Evolutionary conservation across 352 stramenopile species (phyloP).

Genomic region (Globisporangium heterothallicum): DNA sequence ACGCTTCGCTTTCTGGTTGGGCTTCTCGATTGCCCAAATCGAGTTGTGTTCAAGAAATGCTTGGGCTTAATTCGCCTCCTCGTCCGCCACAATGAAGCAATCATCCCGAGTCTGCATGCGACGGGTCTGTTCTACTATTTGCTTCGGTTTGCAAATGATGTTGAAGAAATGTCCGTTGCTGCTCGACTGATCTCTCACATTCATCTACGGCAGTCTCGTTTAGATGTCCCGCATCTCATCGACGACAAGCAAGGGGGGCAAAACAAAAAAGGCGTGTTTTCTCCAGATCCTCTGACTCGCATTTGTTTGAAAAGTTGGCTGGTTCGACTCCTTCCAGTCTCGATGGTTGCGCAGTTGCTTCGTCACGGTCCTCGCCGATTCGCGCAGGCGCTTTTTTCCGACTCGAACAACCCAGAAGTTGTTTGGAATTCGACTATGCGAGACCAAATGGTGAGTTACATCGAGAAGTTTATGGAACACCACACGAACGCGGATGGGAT

Average conservation of each 20-base stretch:
- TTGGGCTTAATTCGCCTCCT: conserved; percentile 76
- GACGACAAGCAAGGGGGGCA: conserved; percentile 71
- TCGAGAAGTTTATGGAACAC: conserved; percentile 81
- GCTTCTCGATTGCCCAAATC: conserved; percentile 75
- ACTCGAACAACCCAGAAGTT: conserved; percentile 82
- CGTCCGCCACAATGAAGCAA: conserved; percentile 78
- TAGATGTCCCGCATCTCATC: conserved; percentile 49
- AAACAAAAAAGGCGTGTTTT: conserved; percentile 80
- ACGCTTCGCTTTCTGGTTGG: conserved; percentile 78
- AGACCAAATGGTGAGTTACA: conserved; percentile 80
- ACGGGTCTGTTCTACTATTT: conserved; percentile 87
- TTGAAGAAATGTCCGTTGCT: conserved; percentile 80
- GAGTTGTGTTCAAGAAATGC: conserved; percentile 82
- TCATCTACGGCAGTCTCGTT: conserved; percentile 71
- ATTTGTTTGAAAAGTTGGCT: conserved; percentile 84
- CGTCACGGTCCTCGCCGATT: conserved; percentile 73
- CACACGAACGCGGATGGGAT: conserved; percentile 60
- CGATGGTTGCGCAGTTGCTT: conserved; percentile 80
- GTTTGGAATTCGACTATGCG: conserved; percentile 85
- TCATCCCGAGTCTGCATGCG: conserved; percentile 77
- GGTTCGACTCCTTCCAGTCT: conserved; percentile 76
- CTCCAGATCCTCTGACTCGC: conserved; percentile 69
- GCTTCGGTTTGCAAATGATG: conserved; percentile 69
- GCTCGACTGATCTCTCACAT: conserved; percentile 77
- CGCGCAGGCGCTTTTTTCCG: conserved; percentile 71